Conservation (phyloP, 192 early-diverging fungal genomes). For the Dispira parvispora region DNA sequence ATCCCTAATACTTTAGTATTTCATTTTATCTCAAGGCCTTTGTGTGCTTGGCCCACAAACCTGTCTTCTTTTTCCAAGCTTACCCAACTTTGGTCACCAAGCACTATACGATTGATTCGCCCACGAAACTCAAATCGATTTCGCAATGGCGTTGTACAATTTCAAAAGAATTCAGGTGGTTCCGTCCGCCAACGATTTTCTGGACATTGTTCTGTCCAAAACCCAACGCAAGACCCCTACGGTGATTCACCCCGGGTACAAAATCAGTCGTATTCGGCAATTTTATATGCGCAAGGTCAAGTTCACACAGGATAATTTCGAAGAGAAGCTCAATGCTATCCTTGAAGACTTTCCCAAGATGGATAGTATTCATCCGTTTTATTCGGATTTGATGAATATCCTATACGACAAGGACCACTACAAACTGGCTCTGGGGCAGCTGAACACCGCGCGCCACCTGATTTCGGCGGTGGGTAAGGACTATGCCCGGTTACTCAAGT, state of each 20-base stretch:
- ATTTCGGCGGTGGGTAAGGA: slow-evolving; percentile 97
- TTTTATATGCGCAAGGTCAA: slow-evolving; percentile 99
- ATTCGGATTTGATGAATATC: slow-evolving; percentile 99
- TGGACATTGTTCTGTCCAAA: slow-evolving; percentile 96
- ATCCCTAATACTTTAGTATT: too few species aligned
- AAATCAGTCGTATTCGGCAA: slow-evolving; percentile 89
- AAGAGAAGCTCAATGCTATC: slow-evolving; percentile 89
- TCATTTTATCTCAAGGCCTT: too few species aligned
- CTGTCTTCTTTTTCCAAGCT: too few species aligned
- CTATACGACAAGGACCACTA: slow-evolving; percentile 99
- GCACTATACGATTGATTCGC: too few species aligned
- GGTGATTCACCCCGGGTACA: slow-evolving; percentile 92
- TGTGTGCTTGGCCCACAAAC: too few species aligned
- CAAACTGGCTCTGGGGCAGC: slow-evolving; percentile 96
- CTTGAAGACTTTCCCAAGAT: slow-evolving; percentile 94
- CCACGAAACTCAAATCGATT: not conserved
- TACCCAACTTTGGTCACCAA: too few species aligned
- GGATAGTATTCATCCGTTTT: slow-evolving; percentile 99
- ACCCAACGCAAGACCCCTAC: slow-evolving; percentile 96
- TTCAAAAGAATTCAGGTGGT: slow-evolving; percentile 97
- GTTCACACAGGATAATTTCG: slow-evolving; percentile 93
- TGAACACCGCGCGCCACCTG: slow-evolving; percentile 93
- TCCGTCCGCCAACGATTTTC: slow-evolving; percentile 76
- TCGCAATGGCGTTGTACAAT: slow-evolving; percentile 65
- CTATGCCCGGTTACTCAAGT: slow-evolving; percentile 92